phyloP scores from a whole-genome alignment of 2,329 filamentous ascomycete genomes.

The Penicillium sp. region DNA sequence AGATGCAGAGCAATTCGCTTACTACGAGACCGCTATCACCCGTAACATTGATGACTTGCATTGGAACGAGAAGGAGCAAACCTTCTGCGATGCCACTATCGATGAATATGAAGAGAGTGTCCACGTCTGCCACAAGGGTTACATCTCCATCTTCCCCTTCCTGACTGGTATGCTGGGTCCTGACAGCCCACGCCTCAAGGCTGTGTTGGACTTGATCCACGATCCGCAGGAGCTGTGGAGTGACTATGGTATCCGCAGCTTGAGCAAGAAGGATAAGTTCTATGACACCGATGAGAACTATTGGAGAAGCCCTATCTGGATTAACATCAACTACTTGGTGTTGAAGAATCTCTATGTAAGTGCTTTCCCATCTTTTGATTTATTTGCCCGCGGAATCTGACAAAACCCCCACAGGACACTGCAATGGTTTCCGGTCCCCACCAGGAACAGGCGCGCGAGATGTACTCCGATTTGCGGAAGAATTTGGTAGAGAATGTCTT shows the following conservation, averaged over 20 bases:
- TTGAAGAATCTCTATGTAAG: constrained; percentile 68
- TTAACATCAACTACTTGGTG: constrained; percentile 89
- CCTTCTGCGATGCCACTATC: constrained; percentile 89
- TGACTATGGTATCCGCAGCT: constrained; percentile 73
- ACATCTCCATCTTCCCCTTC: constrained; percentile 89
- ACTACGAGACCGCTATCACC: constrained; percentile 65
- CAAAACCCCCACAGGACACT: constrained; percentile 46
- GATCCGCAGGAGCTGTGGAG: constrained; percentile 86
- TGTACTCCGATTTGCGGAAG: constrained; percentile 68
- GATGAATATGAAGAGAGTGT: constrained; percentile 87
- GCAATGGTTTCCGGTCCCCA: constrained; percentile 59
- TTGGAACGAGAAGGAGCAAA: constrained; percentile 71
- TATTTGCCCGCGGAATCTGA: constrained; percentile 10
- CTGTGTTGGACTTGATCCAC: constrained; percentile 65
- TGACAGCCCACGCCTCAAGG: constrained; percentile 64
- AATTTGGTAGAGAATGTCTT: constrained; percentile 87
- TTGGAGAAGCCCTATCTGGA: constrained; percentile 90
- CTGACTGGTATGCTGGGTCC: constrained; percentile 68
- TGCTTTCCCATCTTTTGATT: constrained; percentile 18
- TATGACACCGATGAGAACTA: constrained; percentile 94
- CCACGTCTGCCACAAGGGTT: constrained; percentile 92
- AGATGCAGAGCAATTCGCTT: constrained; percentile 63
- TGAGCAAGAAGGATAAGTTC: constrained; percentile 72
- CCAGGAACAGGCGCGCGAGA: constrained; percentile 56
- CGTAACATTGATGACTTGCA: constrained; percentile 87